Evolutionary conservation across 106 monocot species (phyloP), one percentile per base, ranked within the genome.

Genomic region (Triglochin maritima): DNA sequence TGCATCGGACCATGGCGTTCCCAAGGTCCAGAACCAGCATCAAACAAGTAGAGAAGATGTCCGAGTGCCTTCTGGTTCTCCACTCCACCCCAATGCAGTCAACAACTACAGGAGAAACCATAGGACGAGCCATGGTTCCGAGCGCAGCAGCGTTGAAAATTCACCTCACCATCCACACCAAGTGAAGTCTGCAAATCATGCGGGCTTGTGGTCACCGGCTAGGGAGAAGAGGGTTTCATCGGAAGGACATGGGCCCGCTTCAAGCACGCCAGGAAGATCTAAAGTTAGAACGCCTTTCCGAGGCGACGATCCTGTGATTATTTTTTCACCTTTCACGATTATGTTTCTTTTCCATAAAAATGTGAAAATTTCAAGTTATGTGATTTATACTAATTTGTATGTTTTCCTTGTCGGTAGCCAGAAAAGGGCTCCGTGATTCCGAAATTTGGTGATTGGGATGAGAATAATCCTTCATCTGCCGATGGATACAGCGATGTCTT

Each of bases 361-460:
- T 11, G 13, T 12, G 44, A 57, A 6, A 15, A 17, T 16, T 57
- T 57, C 12, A 4, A 17, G 7, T 47, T 44, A 9, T 6, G 10
- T 62, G 29, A 29, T 11, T 14, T 47, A 6, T 12, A 7, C 7
- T 3, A 47, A 41, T 7, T 49, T 61, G n/a, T 60, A 51, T 29
- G 14, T 15, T 15, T 66, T 74, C 44, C 41, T 10, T 8, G 43
- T 44, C 70, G 12, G 66, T 71, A 89, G 94, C 67, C 78, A 43
- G 85, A 87, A 7, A 77, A 65, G 75, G 74, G 74, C 10, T 59
- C 78, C 3, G 52, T 72, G 14, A 82, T 94, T 52, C 94, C 94
- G n/a, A 75, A 81, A 57, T 87, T 94, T 68, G 87, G 89, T 15
- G 79, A 76, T 14, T 89, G 89, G 94, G 89, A 94, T 76, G 82